A percentile compares a stretch with the other conserved stretches of the same genome.
Conservation (phyloP, 208 protist species). For the Naegleria fowleri region DNA sequence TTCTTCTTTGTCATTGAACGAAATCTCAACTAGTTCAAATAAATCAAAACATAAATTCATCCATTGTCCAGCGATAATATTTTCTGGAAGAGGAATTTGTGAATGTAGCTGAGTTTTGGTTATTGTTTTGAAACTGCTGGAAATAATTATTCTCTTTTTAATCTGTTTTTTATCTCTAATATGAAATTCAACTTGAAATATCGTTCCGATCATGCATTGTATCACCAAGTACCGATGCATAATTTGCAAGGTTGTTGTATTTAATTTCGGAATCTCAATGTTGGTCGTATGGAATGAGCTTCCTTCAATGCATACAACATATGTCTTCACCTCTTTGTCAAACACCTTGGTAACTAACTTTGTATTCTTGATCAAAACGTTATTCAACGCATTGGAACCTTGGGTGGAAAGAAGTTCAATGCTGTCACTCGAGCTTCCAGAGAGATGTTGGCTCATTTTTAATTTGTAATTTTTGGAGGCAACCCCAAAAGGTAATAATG, state of each 20-base stretch:
- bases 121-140: neutral
- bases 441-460: neutral
- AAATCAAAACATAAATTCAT: slow-evolving; percentile 8
- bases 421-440: neutral
- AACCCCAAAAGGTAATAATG: too few relatives aligned
- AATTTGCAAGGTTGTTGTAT: neutral
- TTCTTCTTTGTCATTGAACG: neutral
- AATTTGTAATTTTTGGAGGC: neutral
- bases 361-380: neutral
- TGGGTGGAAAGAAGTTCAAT: neutral
- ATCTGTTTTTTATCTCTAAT: slow-evolving; percentile 1
- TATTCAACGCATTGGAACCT: neutral
- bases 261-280: neutral
- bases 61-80: neutral
- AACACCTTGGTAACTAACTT: neutral
- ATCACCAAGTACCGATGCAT: neutral
- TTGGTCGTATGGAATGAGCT: neutral
- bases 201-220: neutral
- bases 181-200: neutral
- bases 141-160: slow-evolving; percentile 5
- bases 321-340: neutral
- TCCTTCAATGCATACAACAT: neutral
- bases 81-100: neutral
- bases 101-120: neutral
- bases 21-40: neutral